Percentiles rank a stretch among this genome's conserved stretches.
Evolutionary conservation across 306 rosid genomes (phyloP).

Genomic region (Fragaria vesca): DNA sequence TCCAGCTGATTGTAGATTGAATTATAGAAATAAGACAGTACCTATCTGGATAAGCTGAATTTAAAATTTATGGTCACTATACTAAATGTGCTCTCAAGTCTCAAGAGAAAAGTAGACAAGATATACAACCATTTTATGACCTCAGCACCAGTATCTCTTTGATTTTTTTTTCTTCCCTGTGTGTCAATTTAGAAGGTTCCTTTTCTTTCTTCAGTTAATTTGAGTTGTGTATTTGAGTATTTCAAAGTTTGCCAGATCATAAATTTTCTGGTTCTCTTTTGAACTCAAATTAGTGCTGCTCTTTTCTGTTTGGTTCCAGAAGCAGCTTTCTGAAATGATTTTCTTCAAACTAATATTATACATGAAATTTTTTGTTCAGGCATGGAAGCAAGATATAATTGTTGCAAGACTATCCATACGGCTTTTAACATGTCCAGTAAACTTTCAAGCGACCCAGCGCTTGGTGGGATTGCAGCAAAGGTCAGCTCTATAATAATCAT

Average conservation of each 20-base stretch:
- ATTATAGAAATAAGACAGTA: not conserved
- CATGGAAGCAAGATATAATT: conserved; percentile 84
- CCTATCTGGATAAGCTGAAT: not conserved
- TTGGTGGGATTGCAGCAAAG: conserved; percentile 57
- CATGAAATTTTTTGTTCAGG: conserved; percentile 43
- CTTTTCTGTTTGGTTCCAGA: not conserved
- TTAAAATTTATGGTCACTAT: not conserved
- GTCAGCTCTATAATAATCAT: conserved; percentile 34
- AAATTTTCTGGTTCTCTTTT: conserved; percentile 6
- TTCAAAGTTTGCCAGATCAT: not conserved
- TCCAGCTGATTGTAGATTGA: not conserved
- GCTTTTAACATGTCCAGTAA: conserved; percentile 53
- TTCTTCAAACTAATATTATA: not conserved
- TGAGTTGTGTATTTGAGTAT: not conserved
- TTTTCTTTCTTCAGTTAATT: not conserved
- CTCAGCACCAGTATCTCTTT: not conserved
- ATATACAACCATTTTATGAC: not conserved
- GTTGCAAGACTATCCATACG: conserved; percentile 67
- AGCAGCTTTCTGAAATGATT: not conserved
- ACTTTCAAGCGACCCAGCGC: conserved; percentile 50
- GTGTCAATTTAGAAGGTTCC: not conserved
- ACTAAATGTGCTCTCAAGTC: not conserved
- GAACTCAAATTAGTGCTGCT: not conserved
- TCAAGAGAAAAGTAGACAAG: not conserved
- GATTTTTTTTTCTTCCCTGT: not conserved